Evolutionary conservation across 2,329 filamentous ascomycete genomes (phyloP), one percentile per base, ranked within the genome.

Genomic region (Rhynchosporium agropyri): DNA sequence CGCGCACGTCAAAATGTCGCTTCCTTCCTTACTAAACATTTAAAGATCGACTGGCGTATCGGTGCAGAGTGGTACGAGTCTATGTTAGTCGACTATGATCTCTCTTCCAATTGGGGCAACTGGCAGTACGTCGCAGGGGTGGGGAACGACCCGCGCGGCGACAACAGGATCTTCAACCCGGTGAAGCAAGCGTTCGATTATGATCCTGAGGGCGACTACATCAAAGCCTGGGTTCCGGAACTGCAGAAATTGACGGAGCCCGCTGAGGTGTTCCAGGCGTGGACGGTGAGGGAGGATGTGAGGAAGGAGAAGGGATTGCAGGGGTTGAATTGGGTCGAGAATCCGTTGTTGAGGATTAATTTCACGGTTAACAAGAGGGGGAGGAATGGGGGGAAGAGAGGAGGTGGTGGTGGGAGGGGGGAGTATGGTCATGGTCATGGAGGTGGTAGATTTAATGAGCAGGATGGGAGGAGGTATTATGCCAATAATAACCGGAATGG

Each of bases 31-130:
- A 77, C 89, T 0, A 91, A 91, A 68, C 89, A 91, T 65, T 78
- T 93, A 3, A 81, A 82, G 1, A 86, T 94, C 28, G 90, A 94
- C 74, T 95, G 91, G 91, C 84, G 89, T 0, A 81, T 90, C 13
- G 91, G 90, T 0, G 91, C 90, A 0, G 90, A 93, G 73, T 94
- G 89, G 89, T 94, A 93, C 71, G 90, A 94, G 73, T 84, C 83
- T 72, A 78, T 89, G 71, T 80, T 93, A 3, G 79, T 88, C 36
- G 91, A 95, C 73, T 92, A 93, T 72, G 90, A 94, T 68, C 82
- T 89, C 0, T 85, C 83, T 13, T 89, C 83, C 63, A 93, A 93
- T 68, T 94, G 89, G 89, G 86, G 86, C 9, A 92, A 92, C 70
- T 93, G 90, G 90, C 89, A 92, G 74, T 94, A 94, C 65, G 84